phyloP scores from a whole-genome alignment of 2,329 filamentous ascomycete species.

The Myriosclerotinia scirpicola region DNA sequence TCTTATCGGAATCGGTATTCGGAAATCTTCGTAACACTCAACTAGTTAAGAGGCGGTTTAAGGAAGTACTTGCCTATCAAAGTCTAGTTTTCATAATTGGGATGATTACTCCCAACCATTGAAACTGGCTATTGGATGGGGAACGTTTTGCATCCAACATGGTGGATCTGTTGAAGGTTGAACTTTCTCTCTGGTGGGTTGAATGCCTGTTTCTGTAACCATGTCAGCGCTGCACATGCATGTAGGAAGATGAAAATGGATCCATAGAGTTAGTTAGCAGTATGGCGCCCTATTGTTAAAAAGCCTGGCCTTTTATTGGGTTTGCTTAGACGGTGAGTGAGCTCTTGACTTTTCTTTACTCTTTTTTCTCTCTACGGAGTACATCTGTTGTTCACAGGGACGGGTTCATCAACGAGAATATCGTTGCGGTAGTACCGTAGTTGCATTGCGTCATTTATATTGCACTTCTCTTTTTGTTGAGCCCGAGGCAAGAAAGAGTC shows the following conservation, averaged over 20 bases:
- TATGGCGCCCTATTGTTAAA: neutral
- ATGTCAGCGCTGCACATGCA: neutral
- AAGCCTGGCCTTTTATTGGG: neutral
- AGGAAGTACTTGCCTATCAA: constrained; percentile 3
- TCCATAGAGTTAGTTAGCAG: neutral
- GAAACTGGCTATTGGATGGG: neutral
- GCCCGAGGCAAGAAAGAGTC: neutral
- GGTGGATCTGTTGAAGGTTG: neutral
- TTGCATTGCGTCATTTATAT: constrained; percentile 2
- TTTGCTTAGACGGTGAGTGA: constrained; percentile 13
- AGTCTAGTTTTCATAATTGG: neutral
- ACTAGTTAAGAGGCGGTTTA: neutral
- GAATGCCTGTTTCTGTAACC: neutral
- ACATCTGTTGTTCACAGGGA: neutral
- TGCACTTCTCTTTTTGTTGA: neutral
- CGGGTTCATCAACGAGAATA: neutral
- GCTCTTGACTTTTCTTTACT: neutral
- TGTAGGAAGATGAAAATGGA: constrained; percentile 1
- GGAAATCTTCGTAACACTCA: neutral
- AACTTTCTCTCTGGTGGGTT: neutral
- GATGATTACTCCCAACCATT: neutral
- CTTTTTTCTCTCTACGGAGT: neutral
- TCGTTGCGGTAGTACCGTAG: neutral
- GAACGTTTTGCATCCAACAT: neutral
- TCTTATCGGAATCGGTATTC: constrained; percentile 13